phyloP scores from a whole-genome alignment of 2,329 filamentous ascomycete genomes.

The Cladosporium phlei region DNA sequence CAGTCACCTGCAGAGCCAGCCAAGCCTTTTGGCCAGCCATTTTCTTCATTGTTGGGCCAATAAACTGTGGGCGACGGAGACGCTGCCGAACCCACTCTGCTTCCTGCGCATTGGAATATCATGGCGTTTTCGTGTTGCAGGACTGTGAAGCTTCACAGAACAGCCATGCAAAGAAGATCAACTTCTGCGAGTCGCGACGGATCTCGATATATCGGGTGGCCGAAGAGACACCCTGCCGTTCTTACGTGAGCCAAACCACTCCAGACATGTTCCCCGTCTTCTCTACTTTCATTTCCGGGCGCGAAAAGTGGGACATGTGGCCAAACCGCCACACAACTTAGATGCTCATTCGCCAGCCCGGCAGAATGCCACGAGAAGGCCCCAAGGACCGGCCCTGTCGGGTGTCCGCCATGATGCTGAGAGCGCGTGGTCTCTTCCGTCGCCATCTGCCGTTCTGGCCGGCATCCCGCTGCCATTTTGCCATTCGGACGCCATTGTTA shows the following conservation, averaged over 20 bases:
- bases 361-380: not conserved
- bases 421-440: constrained; percentile 1
- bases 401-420: constrained; percentile 1
- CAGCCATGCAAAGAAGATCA: too few species aligned
- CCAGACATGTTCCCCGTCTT: not conserved
- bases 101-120: not conserved
- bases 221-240: too few species aligned
- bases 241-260: not conserved
- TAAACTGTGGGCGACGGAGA: not conserved
- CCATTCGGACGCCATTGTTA: not conserved
- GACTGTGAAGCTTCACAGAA: too few species aligned
- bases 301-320: not conserved
- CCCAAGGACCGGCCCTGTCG: constrained; percentile 5
- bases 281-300: not conserved
- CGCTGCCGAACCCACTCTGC: not conserved
- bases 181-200: too few species aligned
- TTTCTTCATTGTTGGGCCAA: not conserved
- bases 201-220: too few species aligned
- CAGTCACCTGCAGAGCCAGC: not conserved
- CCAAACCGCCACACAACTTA: too few species aligned
- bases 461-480: not conserved
- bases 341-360: constrained; percentile 1
- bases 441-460: not conserved
- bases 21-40: constrained; percentile 3
- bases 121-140: not conserved